These are phyloP conservation scores for Rhynchosporium secalis DNA, from an alignment of 2,329 filamentous ascomycete species.

Conservation along the genomic window DNA sequence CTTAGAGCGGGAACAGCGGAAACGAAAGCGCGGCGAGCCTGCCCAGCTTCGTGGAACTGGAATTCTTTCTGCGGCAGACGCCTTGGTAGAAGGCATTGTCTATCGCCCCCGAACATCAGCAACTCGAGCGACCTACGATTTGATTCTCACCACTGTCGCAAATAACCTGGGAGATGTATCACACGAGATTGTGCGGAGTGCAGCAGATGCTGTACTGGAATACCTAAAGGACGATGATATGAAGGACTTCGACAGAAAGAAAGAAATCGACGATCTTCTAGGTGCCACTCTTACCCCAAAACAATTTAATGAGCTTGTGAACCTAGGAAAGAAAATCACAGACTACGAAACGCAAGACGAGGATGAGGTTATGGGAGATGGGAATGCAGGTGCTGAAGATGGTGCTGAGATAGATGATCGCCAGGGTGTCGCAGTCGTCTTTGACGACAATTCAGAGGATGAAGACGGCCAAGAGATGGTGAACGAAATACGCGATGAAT, in stretches of 20 bases:
- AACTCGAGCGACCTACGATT: slow-evolving; percentile 88
- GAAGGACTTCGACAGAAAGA: slow-evolving; percentile 98
- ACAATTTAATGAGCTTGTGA: slow-evolving; percentile 95
- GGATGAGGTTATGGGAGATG: slow-evolving; percentile 80
- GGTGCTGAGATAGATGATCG: slow-evolving; percentile 86
- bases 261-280: slow-evolving; percentile 90
- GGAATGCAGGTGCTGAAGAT: slow-evolving; percentile 62
- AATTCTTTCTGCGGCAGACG: slow-evolving; percentile 80
- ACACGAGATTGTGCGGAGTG: slow-evolving; percentile 87
- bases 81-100: slow-evolving; percentile 84
- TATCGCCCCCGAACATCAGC: slow-evolving; percentile 91
- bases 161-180: slow-evolving; percentile 89
- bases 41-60: slow-evolving; percentile 70
- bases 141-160: slow-evolving; percentile 89
- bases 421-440: slow-evolving; percentile 95
- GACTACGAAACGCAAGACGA: slow-evolving; percentile 97
- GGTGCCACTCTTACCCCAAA: slow-evolving; percentile 81
- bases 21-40: slow-evolving; percentile 75
- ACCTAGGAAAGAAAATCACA: slow-evolving; percentile 97
- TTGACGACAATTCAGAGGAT: slow-evolving; percentile 86
- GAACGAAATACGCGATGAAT: slow-evolving; percentile 85
- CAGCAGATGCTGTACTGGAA: slow-evolving; percentile 87
- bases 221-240: slow-evolving; percentile 91
- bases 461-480: slow-evolving; percentile 77
- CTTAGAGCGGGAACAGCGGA: slow-evolving; percentile 78